Evolutionary conservation across 176 grass and related monocot genomes (phyloP).

Genomic region (Zoysia japonica): DNA sequence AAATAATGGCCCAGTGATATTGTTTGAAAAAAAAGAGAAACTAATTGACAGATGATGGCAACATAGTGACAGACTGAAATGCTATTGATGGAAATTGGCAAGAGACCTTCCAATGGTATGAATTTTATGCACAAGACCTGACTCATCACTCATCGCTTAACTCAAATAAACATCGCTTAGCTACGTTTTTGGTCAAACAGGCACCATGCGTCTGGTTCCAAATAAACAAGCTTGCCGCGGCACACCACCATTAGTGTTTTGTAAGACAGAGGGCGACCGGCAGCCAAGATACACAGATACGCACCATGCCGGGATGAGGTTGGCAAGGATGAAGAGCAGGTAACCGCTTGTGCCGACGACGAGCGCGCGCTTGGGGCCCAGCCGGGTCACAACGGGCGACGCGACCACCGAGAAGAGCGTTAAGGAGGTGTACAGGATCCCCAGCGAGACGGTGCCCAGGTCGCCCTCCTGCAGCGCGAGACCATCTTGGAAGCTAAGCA

Average conservation of each 20-base stretch:
- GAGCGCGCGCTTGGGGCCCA: conserved; percentile 70
- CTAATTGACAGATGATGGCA: too few relatives aligned
- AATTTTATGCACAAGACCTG: neutral
- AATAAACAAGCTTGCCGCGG: neutral
- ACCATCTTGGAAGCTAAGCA: neutral
- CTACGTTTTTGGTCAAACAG: neutral
- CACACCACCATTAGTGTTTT: neutral
- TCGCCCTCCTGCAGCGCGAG: conserved; percentile 51
- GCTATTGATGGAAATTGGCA: neutral
- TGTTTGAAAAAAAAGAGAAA: neutral
- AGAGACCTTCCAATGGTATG: neutral
- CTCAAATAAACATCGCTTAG: neutral
- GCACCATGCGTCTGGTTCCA: neutral
- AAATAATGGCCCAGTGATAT: too few relatives aligned
- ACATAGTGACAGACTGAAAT: neutral
- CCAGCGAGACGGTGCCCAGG: conserved; percentile 75
- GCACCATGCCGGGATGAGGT: conserved; percentile 82
- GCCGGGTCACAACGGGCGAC: conserved; percentile 53
- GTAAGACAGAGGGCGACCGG: neutral
- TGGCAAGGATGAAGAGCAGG: conserved; percentile 79
- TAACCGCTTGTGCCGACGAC: conserved; percentile 79
- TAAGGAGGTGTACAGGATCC: conserved; percentile 76
- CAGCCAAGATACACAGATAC: neutral
- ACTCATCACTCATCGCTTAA: neutral
- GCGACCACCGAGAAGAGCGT: conserved; percentile 71